These are phyloP conservation scores for Saccharomyces jurei DNA, from an alignment of 805 yeast species.

Conservation along the genomic window DNA sequence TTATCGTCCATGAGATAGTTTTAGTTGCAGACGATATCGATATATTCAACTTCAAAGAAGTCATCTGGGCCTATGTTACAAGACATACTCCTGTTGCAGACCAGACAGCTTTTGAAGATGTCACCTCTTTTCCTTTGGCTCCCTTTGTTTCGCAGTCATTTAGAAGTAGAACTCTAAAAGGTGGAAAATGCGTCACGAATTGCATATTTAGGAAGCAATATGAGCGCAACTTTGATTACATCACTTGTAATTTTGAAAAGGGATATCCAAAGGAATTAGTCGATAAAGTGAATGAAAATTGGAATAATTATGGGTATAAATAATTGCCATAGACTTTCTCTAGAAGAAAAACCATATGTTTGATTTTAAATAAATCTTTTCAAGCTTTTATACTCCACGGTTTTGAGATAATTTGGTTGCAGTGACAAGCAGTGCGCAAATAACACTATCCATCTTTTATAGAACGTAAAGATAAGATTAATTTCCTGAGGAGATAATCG, in stretches of 20 bases:
- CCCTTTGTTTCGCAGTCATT: conserved; percentile 17
- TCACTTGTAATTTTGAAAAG: conserved; percentile 16
- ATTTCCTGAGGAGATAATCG: too few species aligned
- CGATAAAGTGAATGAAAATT: conserved; percentile 4
- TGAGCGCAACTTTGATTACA: conserved; percentile 11
- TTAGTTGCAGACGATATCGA: conserved; percentile 26
- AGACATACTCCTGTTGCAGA: conserved; percentile 24
- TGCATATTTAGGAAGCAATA: conserved; percentile 20
- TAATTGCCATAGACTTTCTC: neutral
- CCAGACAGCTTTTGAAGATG: conserved; percentile 15
- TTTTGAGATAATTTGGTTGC: too few species aligned
- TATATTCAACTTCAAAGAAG: conserved; percentile 20
- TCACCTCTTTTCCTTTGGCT: conserved; percentile 18
- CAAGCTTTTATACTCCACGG: too few species aligned
- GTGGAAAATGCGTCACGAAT: conserved; percentile 24
- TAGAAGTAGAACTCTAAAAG: conserved; percentile 9
- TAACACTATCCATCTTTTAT: too few species aligned
- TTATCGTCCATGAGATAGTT: conserved; percentile 21
- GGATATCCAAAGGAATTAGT: conserved; percentile 3
- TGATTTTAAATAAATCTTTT: too few species aligned
- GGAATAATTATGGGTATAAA: conserved; percentile 7
- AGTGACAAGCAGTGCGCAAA: too few species aligned
- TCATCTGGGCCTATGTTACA: conserved; percentile 26
- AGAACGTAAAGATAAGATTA: too few species aligned
- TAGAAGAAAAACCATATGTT: too few species aligned